These are phyloP conservation scores for Calonectria pseudoturangicola DNA, from an alignment of 2,329 filamentous ascomycete species.

Conservation along the genomic window DNA sequence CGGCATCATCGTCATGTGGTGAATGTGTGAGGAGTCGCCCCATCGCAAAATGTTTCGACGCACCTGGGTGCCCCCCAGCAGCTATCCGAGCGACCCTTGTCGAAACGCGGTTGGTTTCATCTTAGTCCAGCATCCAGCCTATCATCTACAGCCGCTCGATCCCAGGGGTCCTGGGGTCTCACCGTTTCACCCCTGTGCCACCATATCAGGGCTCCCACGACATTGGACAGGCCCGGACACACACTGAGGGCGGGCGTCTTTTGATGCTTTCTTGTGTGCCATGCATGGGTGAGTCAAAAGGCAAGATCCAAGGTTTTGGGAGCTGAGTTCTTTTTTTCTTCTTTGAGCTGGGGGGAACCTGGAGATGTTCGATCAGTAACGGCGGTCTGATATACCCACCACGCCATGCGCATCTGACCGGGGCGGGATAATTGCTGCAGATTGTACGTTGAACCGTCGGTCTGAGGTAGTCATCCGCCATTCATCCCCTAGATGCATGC, in stretches of 20 bases:
- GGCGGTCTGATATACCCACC: slow-evolving; percentile 1
- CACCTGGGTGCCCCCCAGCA: slow-evolving; percentile 42
- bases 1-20: slow-evolving; percentile 38
- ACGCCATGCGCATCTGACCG: slow-evolving; percentile 1
- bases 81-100: slow-evolving; percentile 50
- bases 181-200: slow-evolving; percentile 53
- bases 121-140: slow-evolving; percentile 48
- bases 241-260: slow-evolving; percentile 19
- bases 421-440: slow-evolving; percentile 34
- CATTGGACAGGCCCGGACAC: slow-evolving; percentile 1
- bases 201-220: slow-evolving; percentile 43
- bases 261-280: slow-evolving; percentile 17
- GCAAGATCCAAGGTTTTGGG: slow-evolving; percentile 6
- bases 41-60: slow-evolving; percentile 36
- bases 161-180: slow-evolving; percentile 51
- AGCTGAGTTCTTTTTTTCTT: background rate
- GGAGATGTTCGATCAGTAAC: background rate
- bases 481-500: slow-evolving; percentile 2
- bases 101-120: slow-evolving; percentile 57
- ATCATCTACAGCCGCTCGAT: slow-evolving; percentile 53
- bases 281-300: background rate
- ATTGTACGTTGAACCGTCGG: slow-evolving; percentile 25
- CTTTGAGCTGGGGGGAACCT: slow-evolving; percentile 6
- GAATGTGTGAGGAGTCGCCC: slow-evolving; percentile 34
- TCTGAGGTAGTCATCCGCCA: slow-evolving; percentile 12